These are phyloP conservation scores for Pythium aristosporum DNA, from an alignment of 352 stramenopile genomes.

Conservation along the genomic window DNA sequence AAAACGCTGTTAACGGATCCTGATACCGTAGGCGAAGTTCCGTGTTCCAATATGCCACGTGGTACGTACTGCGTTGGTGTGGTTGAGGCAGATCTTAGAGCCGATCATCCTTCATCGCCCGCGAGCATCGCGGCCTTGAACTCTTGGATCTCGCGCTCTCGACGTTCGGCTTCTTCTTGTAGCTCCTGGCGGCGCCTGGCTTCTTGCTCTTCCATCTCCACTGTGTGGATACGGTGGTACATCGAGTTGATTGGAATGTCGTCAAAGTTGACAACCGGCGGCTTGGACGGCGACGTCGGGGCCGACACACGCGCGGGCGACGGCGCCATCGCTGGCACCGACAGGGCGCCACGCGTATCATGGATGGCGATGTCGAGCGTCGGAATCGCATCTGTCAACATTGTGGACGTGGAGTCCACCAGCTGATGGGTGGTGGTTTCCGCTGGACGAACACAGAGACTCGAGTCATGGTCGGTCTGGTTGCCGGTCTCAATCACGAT, in stretches of 20 bases:
- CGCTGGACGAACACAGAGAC: slow-evolving; percentile 7
- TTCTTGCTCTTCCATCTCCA: slow-evolving; percentile 51
- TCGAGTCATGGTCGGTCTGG: slow-evolving; percentile 11
- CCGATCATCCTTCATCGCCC: background rate
- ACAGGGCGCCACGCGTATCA: background rate
- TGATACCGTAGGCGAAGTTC: background rate
- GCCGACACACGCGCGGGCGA: slow-evolving; percentile 1
- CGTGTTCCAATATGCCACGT: background rate
- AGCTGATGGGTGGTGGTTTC: background rate
- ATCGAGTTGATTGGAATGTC: slow-evolving; percentile 76
- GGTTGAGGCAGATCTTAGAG: background rate
- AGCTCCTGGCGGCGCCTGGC: slow-evolving; percentile 40
- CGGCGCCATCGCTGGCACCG: background rate
- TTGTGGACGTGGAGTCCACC: background rate
- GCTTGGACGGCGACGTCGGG: slow-evolving; percentile 18
- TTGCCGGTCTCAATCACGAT: slow-evolving; percentile 7
- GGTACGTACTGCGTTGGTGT: background rate
- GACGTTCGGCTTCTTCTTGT: slow-evolving; percentile 46
- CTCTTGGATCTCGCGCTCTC: slow-evolving; percentile 55
- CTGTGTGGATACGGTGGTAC: slow-evolving; percentile 70
- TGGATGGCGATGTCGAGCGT: slow-evolving; percentile 9
- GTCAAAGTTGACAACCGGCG: slow-evolving; percentile 31
- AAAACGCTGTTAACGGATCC: no score
- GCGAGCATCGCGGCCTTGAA: slow-evolving; percentile 53
- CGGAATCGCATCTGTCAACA: slow-evolving; percentile 1